These are phyloP conservation scores for Solidago caesia DNA, from an alignment of 129 eudicot genomes.

Conservation along the genomic window DNA sequence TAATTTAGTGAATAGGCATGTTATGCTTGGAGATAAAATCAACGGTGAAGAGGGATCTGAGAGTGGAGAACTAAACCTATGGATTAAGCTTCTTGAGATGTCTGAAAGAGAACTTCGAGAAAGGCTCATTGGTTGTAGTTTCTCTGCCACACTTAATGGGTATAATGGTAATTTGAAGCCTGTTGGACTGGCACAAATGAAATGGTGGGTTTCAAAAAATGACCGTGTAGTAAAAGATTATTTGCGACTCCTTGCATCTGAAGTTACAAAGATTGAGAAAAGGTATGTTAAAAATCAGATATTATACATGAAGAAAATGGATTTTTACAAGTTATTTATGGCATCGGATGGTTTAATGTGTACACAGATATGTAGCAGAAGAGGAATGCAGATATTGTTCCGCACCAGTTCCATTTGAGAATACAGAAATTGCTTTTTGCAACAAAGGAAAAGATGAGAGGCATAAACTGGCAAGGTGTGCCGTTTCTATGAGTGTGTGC, in stretches of 20 bases:
- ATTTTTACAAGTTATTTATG: neutral
- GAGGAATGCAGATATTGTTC: conserved; percentile 73
- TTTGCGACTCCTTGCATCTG: conserved; percentile 46
- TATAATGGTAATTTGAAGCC: conserved; percentile 44
- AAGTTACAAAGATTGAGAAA: conserved; percentile 49
- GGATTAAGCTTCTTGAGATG: conserved; percentile 52
- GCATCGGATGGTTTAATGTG: neutral
- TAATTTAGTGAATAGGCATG: conserved; percentile 63
- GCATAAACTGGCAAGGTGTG: conserved; percentile 64
- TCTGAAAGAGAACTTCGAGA: conserved; percentile 70
- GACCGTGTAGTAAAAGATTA: conserved; percentile 28
- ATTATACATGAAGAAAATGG: neutral
- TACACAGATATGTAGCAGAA: conserved; percentile 33
- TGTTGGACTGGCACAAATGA: conserved; percentile 64
- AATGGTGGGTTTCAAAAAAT: conserved; percentile 55
- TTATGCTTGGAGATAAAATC: conserved; percentile 37
- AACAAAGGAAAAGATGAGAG: conserved; percentile 26
- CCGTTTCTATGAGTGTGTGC: conserved; percentile 66
- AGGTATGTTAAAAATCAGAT: conserved; percentile 39
- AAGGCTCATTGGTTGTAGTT: conserved; percentile 59
- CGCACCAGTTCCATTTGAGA: conserved; percentile 68
- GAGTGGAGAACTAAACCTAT: conserved; percentile 39
- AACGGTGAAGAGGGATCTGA: conserved; percentile 29
- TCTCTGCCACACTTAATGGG: conserved; percentile 38
- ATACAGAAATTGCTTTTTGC: conserved; percentile 60